Base-by-base conservation (phyloP, 148 eudicot species). In the Chenopodium quinoa region DNA sequence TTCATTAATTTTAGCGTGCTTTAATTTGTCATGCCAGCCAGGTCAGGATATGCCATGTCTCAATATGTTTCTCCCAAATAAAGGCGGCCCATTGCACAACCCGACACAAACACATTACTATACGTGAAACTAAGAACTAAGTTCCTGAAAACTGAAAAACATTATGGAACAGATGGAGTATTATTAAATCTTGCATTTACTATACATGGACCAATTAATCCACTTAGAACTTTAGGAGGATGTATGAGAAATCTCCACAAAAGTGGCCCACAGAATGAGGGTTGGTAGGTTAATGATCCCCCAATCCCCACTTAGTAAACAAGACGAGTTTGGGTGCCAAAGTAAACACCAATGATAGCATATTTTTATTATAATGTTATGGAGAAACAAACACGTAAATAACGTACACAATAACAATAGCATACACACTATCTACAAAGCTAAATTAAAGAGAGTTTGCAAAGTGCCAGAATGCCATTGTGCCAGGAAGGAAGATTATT, bases 211-310 rank as follows among this genome's bases (percentile, higher is more conserved):
- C 62, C 62, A 56, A 2, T 27, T 29, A 12, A 5, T 67, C 34
- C 34, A 27, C 37, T 67, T 1, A 12, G 3, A 17, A 17, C 12
- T 19, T 67, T 1, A 12, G 9, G 32, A 74, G 62, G 63, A 52
- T 52, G 20, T 23, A 4, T 27, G 11, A 27, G 22, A 74, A 40
- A 17, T 73, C 29, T 44, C 16, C 17, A 60, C 2, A 31, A 81
- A 29, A 64, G 60, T 78, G 86, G 54, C 72, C 87, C 79, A 85
- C 44, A 47, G 83, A 85, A 77, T 65, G 67, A 73, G 37, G 77
- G 79, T 84, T 84, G 83, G 86, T 84, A 84, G 80, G 3, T 69
- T 78, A 77, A 81, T 84, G 86, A 84, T 84, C 23, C 56, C 70
- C 82, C 81, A 85, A 77, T 50, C 78, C 75, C 84, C 87, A 85